Evolutionary conservation across 1,284 basidiomycete species (phyloP).

Genomic region (Calocybe gambosa): DNA sequence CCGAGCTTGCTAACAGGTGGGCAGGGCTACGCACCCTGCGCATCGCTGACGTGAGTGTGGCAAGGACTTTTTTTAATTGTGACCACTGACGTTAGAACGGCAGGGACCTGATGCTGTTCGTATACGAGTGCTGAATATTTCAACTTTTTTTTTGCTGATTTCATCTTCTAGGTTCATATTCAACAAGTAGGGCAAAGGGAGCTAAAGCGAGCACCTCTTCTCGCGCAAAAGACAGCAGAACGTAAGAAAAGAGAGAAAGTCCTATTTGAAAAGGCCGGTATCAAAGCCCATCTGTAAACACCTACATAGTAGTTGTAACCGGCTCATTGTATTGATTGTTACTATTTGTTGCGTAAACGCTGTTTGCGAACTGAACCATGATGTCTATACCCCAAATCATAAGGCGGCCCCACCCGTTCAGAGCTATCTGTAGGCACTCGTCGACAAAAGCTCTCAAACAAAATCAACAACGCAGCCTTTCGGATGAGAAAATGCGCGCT

Average conservation of each 20-base stretch:
- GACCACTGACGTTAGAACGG: conserved; percentile 7
- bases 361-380: conserved; percentile 4
- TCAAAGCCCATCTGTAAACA: conserved; percentile 51
- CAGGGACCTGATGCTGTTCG: conserved; percentile 80
- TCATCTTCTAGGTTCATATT: conserved; percentile 67
- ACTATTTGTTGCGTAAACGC: conserved; percentile 15
- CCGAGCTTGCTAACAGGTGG: conserved; percentile 74
- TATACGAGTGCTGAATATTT: conserved; percentile 8
- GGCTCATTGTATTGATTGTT: conserved; percentile 8
- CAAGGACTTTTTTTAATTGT: conserved; percentile 5
- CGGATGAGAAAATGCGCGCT: conserved; percentile 61
- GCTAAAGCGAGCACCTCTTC: conserved; percentile 59
- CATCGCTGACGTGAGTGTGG: conserved; percentile 74
- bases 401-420: conserved; percentile 7
- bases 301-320: too few relatives aligned
- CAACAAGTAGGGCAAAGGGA: conserved; percentile 91
- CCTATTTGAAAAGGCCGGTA: conserved; percentile 50
- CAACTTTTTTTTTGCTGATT: not conserved
- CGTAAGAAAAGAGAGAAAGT: conserved; percentile 54
- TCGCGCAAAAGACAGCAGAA: conserved; percentile 49
- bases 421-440: conserved; percentile 15
- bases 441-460: conserved; percentile 19
- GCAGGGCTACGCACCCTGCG: conserved; percentile 83
- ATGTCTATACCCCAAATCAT: conserved; percentile 16
- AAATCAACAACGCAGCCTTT: conserved; percentile 29